Conservation (phyloP, 2,329 filamentous ascomycete species). For the Hypomyces rosellus region DNA sequence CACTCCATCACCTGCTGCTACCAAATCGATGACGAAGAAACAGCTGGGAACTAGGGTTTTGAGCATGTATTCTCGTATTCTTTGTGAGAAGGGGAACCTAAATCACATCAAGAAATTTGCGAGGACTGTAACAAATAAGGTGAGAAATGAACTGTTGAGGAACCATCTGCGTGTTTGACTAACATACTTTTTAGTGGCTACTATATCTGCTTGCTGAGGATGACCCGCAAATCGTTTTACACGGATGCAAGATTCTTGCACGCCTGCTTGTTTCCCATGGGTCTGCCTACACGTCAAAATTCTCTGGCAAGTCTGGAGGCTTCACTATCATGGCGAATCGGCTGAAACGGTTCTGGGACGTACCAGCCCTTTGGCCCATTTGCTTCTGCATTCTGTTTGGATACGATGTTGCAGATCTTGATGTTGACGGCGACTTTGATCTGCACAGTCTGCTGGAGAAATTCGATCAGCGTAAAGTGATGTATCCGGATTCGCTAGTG, state of each 20-base stretch:
- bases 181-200: conserved; percentile 58
- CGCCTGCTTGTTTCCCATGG: conserved; percentile 80
- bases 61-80: conserved; percentile 67
- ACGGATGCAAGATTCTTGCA: conserved; percentile 76
- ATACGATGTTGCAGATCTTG: conserved; percentile 66
- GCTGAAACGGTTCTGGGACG: conserved; percentile 82
- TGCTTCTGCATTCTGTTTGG: conserved; percentile 87
- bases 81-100: conserved; percentile 66
- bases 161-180: background rate
- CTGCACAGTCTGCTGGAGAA: conserved; percentile 66
- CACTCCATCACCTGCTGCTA: conserved; percentile 23
- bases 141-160: conserved; percentile 31
- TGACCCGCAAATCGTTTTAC: conserved; percentile 73
- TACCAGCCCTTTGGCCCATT: conserved; percentile 77
- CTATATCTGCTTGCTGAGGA: conserved; percentile 85
- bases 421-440: conserved; percentile 68
- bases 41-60: conserved; percentile 71
- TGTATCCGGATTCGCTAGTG: conserved; percentile 70
- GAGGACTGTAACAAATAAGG: conserved; percentile 91
- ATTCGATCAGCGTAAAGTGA: conserved; percentile 63
- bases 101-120: conserved; percentile 79
- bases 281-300: conserved; percentile 74
- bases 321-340: conserved; percentile 80
- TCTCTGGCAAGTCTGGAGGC: conserved; percentile 75
- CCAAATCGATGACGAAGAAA: conserved; percentile 50